Conservation (phyloP, 768 basidiomycete species). For the Termitomyces sp. region DNA sequence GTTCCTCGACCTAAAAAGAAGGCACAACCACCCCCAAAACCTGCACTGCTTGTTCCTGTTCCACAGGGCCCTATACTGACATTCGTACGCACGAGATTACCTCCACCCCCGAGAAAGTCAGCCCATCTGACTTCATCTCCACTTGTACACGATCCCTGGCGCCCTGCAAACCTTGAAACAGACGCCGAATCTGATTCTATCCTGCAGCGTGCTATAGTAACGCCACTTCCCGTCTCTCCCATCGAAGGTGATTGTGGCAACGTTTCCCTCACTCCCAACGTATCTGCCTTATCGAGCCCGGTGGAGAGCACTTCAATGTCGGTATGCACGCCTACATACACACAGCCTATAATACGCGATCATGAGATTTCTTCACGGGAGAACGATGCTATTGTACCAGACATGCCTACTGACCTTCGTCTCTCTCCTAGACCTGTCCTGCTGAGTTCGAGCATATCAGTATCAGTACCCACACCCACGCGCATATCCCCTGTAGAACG, state of each 20-base stretch:
- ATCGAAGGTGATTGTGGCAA: constrained; percentile 14
- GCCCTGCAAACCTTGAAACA: constrained; percentile 3
- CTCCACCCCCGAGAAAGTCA: constrained; percentile 21
- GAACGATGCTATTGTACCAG: not conserved
- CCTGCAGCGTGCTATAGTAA: constrained; percentile 31
- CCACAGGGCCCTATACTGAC: constrained; percentile 25
- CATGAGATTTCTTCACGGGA: not conserved
- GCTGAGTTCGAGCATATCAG: not conserved
- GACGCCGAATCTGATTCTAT: constrained; percentile 18
- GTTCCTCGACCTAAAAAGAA: constrained; percentile 22
- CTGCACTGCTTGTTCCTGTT: constrained; percentile 6
- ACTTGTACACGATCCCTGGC: constrained; percentile 22
- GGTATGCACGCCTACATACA: not conserved
- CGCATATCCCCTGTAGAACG: not conserved
- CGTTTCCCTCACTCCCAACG: not conserved
- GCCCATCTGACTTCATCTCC: constrained; percentile 22
- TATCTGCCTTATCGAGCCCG: not conserved
- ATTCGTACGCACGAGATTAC: constrained; percentile 28
- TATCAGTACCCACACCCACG: not conserved
- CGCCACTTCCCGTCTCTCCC: constrained; percentile 37
- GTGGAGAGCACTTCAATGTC: not conserved
- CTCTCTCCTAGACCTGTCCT: not conserved
- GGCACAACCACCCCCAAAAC: constrained; percentile 16
- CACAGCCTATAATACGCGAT: not conserved
- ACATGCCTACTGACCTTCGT: not conserved